Evolutionary conservation across 2,329 filamentous ascomycete genomes (phyloP).

Genomic region (Colletotrichum brevisporum): DNA sequence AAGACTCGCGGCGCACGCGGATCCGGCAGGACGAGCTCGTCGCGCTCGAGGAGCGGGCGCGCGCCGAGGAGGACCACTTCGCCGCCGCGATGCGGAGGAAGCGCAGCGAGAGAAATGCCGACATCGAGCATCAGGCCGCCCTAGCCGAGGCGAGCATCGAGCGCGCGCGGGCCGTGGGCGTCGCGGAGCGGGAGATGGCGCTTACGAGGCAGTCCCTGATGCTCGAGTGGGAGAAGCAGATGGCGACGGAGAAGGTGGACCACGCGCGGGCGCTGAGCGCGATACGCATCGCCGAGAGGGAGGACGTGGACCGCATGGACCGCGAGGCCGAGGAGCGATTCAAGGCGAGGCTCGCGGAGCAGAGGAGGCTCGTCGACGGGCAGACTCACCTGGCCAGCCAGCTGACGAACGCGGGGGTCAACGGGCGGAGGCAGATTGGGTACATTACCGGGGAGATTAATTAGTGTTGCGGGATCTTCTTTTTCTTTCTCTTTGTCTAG

Average conservation of each 20-base stretch:
- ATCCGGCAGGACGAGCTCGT: conserved; percentile 61
- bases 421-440: conserved; percentile 67
- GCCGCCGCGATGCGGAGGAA: conserved; percentile 53
- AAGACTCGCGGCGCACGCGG: conserved; percentile 64
- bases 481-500: conserved; percentile 5
- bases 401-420: conserved; percentile 49
- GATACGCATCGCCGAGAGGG: conserved; percentile 64
- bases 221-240: conserved; percentile 64
- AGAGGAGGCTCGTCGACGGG: conserved; percentile 64
- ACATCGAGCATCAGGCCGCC: conserved; percentile 61
- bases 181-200: conserved; percentile 63
- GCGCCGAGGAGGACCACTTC: conserved; percentile 62
- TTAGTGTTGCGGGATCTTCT: conserved; percentile 43
- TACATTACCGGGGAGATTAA: conserved; percentile 68
- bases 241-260: conserved; percentile 61
- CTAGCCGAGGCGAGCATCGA: conserved; percentile 62
- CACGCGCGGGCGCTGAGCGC: conserved; percentile 65
- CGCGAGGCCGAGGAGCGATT: conserved; percentile 61
- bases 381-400: conserved; percentile 56
- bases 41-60: conserved; percentile 59
- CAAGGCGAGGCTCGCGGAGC: conserved; percentile 62
- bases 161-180: conserved; percentile 60
- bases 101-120: conserved; percentile 52
- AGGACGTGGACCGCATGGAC: conserved; percentile 66
- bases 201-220: conserved; percentile 58